Evolutionary conservation across 2,329 filamentous ascomycete species (phyloP), one percentile per base, ranked within the genome.

Genomic region (Amphichorda felina): DNA sequence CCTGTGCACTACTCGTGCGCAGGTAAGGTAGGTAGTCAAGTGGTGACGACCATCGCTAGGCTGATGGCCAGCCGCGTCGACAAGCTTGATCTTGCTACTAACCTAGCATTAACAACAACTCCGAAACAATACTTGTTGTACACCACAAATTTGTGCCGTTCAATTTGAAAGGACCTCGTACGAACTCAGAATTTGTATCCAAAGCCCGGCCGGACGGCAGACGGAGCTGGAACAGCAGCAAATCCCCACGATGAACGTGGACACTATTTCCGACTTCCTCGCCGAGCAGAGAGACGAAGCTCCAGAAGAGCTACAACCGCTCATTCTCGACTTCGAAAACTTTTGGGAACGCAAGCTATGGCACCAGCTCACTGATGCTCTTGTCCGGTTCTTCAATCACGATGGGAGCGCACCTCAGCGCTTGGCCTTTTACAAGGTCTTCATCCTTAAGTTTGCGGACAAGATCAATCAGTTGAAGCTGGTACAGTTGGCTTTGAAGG

Each of bases 401-500:
- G 72, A 82, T 30, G 75, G 79, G 54, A 96, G 88, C 61, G 81
- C 78, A 38, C 70, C 76, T 39, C 86, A 94, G 64, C 81, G 89
- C 53, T 74, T 98, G 64, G 69, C 79, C 40, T 82, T 98, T 60
- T 98, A 91, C 71, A 86, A 91, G 64, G 79, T 78, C 50, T 98
- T 98, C 67, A 82, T 98, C 60, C 75, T 89, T 58, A 91, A 82
- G 60, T 98, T 98, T 55, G 86, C 88, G 45, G 88, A 94, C 57
- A 95, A 93, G 72, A 95, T 98, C 70, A 98, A 96, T 65, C 89
- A 96, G 67, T 71, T 98, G 43, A 95, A 95, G 72, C 80, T 96
- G 47, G 91, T 98, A 46, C 81, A 84, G 45, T 67, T 98, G 46
- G 91, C 87, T 13, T 65, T 96, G 55, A 84, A 82, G 61, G 84